phyloP scores from a whole-genome alignment of 139 green algal species.

The Chlamydomonas eustigma region DNA sequence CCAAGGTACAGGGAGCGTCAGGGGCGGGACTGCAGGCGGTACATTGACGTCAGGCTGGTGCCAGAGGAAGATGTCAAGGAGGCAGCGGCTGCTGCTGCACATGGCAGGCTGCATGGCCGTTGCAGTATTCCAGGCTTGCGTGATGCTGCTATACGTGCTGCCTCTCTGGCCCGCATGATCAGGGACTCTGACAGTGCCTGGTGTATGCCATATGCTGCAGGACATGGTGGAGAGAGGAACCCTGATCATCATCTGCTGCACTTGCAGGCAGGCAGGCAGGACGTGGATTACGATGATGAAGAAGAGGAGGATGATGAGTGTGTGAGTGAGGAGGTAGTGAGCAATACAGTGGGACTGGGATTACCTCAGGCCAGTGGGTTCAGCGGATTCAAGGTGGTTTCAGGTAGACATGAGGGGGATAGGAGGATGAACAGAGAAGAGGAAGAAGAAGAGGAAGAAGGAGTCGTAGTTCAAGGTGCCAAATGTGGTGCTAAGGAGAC shows the following conservation, averaged over 20 bases:
- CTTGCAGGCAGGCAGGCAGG: too few species aligned
- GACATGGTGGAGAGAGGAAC: too few species aligned
- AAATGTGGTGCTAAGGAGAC: too few species aligned
- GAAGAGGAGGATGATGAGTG: not conserved
- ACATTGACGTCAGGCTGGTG: slow-evolving; percentile 1
- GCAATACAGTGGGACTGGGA: not conserved
- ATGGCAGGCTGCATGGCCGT: not conserved
- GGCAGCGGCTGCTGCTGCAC: not conserved
- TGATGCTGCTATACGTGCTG: not conserved
- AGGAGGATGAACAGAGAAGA: too few species aligned
- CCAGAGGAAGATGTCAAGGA: not conserved
- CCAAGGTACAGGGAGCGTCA: not conserved
- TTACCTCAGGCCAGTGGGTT: not conserved
- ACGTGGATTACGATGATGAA: not conserved
- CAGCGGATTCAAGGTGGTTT: too few species aligned
- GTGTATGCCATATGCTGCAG: not conserved
- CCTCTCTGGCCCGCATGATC: not conserved
- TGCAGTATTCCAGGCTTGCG: not conserved
- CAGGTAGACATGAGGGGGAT: too few species aligned
- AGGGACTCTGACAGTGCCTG: not conserved
- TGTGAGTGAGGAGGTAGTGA: slow-evolving; percentile 7
- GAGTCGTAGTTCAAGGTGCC: too few species aligned
- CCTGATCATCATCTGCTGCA: not conserved
- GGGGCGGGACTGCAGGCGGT: not conserved
- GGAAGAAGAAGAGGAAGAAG: too few species aligned